phyloP scores from a whole-genome alignment of 768 basidiomycete species.

The Filobasidium wieringae region DNA sequence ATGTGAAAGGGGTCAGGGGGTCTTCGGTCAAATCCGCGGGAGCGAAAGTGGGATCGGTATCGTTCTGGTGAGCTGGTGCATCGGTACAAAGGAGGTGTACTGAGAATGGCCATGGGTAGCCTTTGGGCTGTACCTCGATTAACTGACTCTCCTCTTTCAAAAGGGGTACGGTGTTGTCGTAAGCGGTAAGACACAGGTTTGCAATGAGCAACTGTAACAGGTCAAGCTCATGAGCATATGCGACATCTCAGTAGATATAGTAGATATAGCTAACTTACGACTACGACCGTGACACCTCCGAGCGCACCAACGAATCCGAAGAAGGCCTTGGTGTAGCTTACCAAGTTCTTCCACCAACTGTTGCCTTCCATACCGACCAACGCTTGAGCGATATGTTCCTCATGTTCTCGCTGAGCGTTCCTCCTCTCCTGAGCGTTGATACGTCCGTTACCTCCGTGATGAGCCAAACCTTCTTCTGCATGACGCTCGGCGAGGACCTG shows the following conservation, averaged over 20 bases:
- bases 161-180: slow-evolving; percentile 26
- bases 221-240: background rate
- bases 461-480: background rate
- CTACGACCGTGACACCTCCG: slow-evolving; percentile 25
- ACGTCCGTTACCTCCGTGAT: background rate
- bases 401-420: slow-evolving; percentile 5
- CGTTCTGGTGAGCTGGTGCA: slow-evolving; percentile 10
- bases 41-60: background rate
- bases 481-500: slow-evolving; percentile 26
- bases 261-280: slow-evolving; percentile 20
- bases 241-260: background rate
- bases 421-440: background rate
- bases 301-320: slow-evolving; percentile 32
- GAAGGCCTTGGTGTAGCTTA: slow-evolving; percentile 22
- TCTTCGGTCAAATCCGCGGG: background rate
- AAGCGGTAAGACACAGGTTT: slow-evolving; percentile 33
- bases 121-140: slow-evolving; percentile 19
- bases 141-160: slow-evolving; percentile 20
- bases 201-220: slow-evolving; percentile 28
- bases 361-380: slow-evolving; percentile 29
- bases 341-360: slow-evolving; percentile 21
- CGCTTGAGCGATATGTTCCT: slow-evolving; percentile 27
- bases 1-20: background rate
- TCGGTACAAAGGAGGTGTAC: slow-evolving; percentile 33
- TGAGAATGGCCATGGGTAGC: slow-evolving; percentile 23